Conservation (phyloP, 495 filamentous ascomycete species). For the Collariella sp. region DNA sequence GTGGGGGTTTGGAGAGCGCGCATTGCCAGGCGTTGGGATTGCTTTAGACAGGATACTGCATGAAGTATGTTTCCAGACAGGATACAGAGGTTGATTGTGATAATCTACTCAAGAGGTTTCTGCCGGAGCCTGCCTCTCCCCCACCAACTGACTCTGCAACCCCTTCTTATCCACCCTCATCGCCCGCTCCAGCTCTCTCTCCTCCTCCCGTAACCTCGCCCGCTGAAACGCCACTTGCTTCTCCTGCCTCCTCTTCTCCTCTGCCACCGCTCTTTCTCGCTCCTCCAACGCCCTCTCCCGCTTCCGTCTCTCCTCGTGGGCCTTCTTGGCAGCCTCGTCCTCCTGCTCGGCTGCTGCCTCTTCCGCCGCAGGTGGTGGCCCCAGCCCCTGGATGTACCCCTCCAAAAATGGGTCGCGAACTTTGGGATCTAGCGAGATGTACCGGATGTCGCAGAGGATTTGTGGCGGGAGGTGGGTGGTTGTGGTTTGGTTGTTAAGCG, state of each 20-base stretch:
- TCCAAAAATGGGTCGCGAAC: conserved; percentile 66
- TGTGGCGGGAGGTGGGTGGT: conserved; percentile 55
- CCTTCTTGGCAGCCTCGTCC: conserved; percentile 51
- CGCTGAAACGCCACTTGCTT: conserved; percentile 58
- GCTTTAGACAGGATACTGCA: no score
- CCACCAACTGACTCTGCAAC: conserved; percentile 51
- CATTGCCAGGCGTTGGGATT: no score
- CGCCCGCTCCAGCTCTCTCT: conserved; percentile 68
- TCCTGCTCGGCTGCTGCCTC: conserved; percentile 41
- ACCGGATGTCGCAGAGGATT: conserved; percentile 69
- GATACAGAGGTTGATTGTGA: no score
- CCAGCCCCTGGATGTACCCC: conserved; percentile 65
- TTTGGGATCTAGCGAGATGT: conserved; percentile 63
- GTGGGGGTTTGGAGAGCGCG: no score
- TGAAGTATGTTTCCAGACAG: no score
- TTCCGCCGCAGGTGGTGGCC: conserved; percentile 43
- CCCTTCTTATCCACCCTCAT: conserved; percentile 70
- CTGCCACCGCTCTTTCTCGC: conserved; percentile 61
- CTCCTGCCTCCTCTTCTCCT: conserved; percentile 62
- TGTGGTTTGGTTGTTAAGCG: conserved; percentile 58
- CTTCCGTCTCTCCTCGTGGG: conserved; percentile 54
- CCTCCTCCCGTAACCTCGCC: conserved; percentile 62
- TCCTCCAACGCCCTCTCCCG: conserved; percentile 69
- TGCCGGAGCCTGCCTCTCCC: background rate
- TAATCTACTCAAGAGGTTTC: no score